Evolutionary conservation across 2,329 filamentous ascomycete genomes (phyloP).

Genomic region (Escovopsis weberi): DNA sequence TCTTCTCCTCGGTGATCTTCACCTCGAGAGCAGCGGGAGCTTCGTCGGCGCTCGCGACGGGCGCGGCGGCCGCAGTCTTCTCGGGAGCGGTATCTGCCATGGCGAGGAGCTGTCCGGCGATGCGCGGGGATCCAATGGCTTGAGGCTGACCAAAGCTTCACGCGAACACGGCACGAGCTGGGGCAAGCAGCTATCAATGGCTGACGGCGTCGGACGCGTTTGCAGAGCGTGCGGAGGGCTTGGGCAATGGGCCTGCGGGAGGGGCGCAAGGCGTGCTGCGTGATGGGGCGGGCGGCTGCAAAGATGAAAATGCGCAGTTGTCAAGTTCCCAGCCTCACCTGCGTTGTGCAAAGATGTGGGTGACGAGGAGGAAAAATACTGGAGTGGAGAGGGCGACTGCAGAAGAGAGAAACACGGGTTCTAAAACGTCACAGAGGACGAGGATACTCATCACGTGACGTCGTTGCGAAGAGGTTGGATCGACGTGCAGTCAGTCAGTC

Average conservation of each 20-base stretch:
- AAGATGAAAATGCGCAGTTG: conserved; percentile 19
- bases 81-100: conserved; percentile 26
- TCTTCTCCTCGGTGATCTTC: conserved; percentile 11
- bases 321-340: conserved; percentile 15
- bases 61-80: conserved; percentile 21
- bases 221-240: conserved; percentile 10
- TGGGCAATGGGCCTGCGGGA: conserved; percentile 17
- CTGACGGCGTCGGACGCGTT: conserved; percentile 11
- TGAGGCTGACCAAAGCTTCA: conserved; percentile 3
- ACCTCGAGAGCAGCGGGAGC: conserved; percentile 12
- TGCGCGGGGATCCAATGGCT: conserved; percentile 9
- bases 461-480: too few species aligned
- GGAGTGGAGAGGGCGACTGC: conserved; percentile 17
- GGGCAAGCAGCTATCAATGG: conserved; percentile 5
- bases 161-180: conserved; percentile 5
- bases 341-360: conserved; percentile 20
- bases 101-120: conserved; percentile 10
- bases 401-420: conserved; percentile 12
- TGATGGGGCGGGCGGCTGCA: conserved; percentile 14
- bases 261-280: conserved; percentile 16
- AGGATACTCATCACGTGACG: conserved; percentile 18
- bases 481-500: too few species aligned
- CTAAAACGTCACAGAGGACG: conserved; percentile 19
- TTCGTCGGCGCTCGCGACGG: conserved; percentile 17
- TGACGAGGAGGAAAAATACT: conserved; percentile 21